A percentile compares a stretch with the other conserved stretches of the same genome.
These are phyloP conservation scores for Backusella sp. DNA, from an alignment of 192 early-diverging fungal species.

Conservation along the genomic window DNA sequence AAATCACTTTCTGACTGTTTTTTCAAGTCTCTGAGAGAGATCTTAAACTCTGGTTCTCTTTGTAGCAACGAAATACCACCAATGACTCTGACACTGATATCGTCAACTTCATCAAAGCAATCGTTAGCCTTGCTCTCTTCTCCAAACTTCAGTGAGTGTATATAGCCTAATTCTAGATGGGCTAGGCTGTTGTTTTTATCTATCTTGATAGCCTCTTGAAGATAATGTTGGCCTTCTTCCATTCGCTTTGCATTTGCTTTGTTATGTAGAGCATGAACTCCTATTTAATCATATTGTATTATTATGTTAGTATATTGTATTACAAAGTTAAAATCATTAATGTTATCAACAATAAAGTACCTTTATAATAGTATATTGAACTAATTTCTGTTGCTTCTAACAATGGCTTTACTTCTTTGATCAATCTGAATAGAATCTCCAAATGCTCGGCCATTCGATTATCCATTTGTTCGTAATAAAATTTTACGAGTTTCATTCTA, in stretches of 20 bases:
- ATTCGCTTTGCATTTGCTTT: not conserved
- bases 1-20: not conserved
- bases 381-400: not conserved
- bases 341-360: not conserved
- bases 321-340: not conserved
- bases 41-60: not conserved
- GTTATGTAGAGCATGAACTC: not conserved
- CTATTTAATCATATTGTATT: not conserved
- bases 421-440: not conserved
- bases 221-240: not conserved
- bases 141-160: not conserved
- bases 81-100: not conserved
- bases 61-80: not conserved
- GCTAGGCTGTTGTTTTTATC: not conserved
- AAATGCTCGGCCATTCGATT: not conserved
- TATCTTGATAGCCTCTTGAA: not conserved
- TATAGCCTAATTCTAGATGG: not conserved
- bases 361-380: not conserved
- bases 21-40: not conserved
- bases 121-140: not conserved
- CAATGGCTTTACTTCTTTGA: not conserved
- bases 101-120: not conserved
- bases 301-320: not conserved
- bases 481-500: not conserved
- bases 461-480: not conserved